Evolutionary conservation across 2,329 filamentous ascomycete genomes (phyloP).

Genomic region (Aspergillus terreus): DNA sequence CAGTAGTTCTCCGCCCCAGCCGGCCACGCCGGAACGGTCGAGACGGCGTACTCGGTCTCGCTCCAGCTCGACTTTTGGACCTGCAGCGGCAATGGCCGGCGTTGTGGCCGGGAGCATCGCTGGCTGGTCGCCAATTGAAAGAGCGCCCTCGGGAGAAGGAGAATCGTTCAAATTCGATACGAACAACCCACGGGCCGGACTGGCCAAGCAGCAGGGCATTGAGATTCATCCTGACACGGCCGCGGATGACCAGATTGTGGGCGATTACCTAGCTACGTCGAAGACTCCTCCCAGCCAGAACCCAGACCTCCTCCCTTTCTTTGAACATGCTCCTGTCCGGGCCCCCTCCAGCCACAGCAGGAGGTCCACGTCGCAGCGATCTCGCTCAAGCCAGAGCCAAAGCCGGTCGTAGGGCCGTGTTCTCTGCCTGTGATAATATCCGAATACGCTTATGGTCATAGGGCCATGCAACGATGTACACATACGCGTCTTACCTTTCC

Average conservation of each 20-base stretch:
- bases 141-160: slow-evolving; percentile 30
- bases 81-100: slow-evolving; percentile 63
- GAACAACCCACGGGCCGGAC: slow-evolving; percentile 31
- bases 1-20: slow-evolving; percentile 34
- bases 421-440: not conserved
- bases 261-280: slow-evolving; percentile 30
- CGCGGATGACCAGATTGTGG: slow-evolving; percentile 44
- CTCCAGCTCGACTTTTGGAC: slow-evolving; percentile 57
- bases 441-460: not conserved
- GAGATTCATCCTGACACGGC: slow-evolving; percentile 47
- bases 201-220: slow-evolving; percentile 41
- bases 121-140: slow-evolving; percentile 61
- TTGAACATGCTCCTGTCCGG: slow-evolving; percentile 37
- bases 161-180: slow-evolving; percentile 38
- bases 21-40: slow-evolving; percentile 53
- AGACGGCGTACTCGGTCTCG: slow-evolving; percentile 52
- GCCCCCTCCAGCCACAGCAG: slow-evolving; percentile 32
- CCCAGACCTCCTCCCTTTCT: slow-evolving; percentile 42
- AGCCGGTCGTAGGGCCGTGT: not conserved
- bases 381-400: slow-evolving; percentile 34
- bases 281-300: slow-evolving; percentile 46
- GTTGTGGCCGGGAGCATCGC: slow-evolving; percentile 63
- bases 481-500: not conserved
- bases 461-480: slow-evolving; percentile 1
- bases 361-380: slow-evolving; percentile 34